These are phyloP conservation scores for Porodaedalea pini DNA, from an alignment of 1,284 basidiomycete genomes.

Conservation along the genomic window DNA sequence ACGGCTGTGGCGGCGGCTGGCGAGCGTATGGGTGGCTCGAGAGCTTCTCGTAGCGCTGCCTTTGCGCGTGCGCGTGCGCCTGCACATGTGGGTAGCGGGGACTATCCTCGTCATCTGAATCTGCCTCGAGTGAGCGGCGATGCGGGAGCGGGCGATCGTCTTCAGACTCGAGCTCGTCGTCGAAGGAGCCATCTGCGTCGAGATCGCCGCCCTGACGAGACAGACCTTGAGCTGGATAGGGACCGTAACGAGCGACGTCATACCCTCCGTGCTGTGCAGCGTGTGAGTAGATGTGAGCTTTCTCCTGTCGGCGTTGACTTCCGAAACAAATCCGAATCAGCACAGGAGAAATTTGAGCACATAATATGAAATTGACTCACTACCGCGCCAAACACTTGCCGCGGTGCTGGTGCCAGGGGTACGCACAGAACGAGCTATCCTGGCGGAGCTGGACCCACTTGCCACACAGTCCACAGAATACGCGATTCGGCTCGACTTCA, in stretches of 20 bases:
- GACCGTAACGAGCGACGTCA: not conserved
- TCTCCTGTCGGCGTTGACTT: conserved; percentile 19
- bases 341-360: not conserved
- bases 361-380: conserved; percentile 43
- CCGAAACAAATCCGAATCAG: not conserved
- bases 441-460: conserved; percentile 78
- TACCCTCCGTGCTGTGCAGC: not conserved
- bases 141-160: conserved; percentile 25
- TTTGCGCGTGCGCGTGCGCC: not conserved
- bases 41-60: not conserved
- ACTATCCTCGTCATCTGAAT: conserved; percentile 6
- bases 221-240: conserved; percentile 26
- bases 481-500: conserved; percentile 68
- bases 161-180: conserved; percentile 39
- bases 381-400: conserved; percentile 63
- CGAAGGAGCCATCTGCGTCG: conserved; percentile 25
- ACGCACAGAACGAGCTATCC: conserved; percentile 69
- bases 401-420: conserved; percentile 74
- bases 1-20: not conserved
- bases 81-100: not conserved
- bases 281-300: conserved; percentile 1
- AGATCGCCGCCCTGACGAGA: conserved; percentile 19
- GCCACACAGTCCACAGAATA: conserved; percentile 67
- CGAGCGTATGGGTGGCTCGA: not conserved
- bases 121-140: not conserved